phyloP scores from a whole-genome alignment of 345 rosid species.

The Chamaenerion angustifolium region DNA sequence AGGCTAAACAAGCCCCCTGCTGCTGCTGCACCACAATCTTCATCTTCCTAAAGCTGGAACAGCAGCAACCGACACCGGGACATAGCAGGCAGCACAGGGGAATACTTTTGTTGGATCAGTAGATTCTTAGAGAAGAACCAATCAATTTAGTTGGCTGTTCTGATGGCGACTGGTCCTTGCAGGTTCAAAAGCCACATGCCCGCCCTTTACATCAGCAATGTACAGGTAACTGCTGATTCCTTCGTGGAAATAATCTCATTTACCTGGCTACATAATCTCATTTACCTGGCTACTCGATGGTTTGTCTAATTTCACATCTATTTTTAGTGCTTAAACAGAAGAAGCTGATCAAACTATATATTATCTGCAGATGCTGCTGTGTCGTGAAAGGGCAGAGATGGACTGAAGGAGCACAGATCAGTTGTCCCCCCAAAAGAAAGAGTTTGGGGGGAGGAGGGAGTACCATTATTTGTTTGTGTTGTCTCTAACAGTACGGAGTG shows the following conservation, averaged over 20 bases:
- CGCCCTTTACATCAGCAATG: conserved; percentile 47
- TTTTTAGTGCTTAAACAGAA: too few species aligned
- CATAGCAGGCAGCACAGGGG: conserved; percentile 51
- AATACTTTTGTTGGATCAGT: conserved; percentile 42
- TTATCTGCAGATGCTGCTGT: conserved; percentile 32
- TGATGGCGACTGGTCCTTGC: conserved; percentile 28
- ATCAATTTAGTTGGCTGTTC: conserved; percentile 30
- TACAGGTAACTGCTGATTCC: conserved; percentile 43
- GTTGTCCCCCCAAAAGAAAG: too few species aligned
- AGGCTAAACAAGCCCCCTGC: background rate
- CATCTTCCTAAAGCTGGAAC: conserved; percentile 5
- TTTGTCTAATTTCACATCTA: background rate
- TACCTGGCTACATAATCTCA: background rate
- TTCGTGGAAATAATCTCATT: background rate
- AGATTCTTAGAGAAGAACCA: conserved; percentile 43
- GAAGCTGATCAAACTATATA: background rate
- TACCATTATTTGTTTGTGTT: conserved; percentile 2
- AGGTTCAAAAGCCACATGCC: conserved; percentile 39
- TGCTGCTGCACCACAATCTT: conserved; percentile 12
- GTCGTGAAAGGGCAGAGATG: conserved; percentile 4
- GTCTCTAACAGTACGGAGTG: conserved; percentile 4
- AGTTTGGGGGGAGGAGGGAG: background rate
- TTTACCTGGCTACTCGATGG: too few species aligned
- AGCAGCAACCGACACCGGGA: conserved; percentile 24
- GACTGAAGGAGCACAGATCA: background rate